These are phyloP conservation scores for Baorangia bicolor DNA, from an alignment of 768 basidiomycete genomes.

Conservation along the genomic window DNA sequence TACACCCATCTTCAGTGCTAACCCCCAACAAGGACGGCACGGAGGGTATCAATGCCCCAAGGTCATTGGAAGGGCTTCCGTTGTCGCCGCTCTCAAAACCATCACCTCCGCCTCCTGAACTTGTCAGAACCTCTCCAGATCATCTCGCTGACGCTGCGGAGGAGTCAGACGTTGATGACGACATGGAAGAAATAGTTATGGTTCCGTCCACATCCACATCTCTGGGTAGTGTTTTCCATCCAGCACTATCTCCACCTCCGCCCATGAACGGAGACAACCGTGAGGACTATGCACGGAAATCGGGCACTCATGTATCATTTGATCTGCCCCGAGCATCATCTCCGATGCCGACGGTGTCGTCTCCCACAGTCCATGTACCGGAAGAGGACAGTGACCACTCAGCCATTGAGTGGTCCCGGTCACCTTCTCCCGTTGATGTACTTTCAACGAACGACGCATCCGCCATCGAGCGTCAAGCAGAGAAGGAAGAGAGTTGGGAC, in stretches of 20 bases:
- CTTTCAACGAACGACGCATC: constrained; percentile 3
- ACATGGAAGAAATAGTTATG: constrained; percentile 39
- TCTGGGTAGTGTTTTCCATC: not conserved
- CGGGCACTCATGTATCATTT: not conserved
- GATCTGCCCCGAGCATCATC: constrained; percentile 5
- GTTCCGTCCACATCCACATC: not conserved
- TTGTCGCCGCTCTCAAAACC: not conserved
- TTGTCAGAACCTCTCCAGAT: not conserved
- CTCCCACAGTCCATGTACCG: not conserved
- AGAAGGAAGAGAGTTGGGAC: constrained; percentile 60
- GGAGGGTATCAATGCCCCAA: not conserved
- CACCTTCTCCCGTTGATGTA: constrained; percentile 34
- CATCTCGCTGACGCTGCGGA: not conserved
- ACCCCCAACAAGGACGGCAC: not conserved
- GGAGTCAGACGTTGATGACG: constrained; percentile 32
- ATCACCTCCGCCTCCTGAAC: not conserved
- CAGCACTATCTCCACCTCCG: constrained; percentile 14
- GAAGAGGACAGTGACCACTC: constrained; percentile 28
- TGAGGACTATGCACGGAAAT: constrained; percentile 1
- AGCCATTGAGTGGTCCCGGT: constrained; percentile 38
- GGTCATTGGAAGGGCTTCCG: constrained; percentile 6
- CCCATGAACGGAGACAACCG: constrained; percentile 14
- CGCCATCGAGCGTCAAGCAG: constrained; percentile 22
- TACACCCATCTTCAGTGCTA: not conserved
- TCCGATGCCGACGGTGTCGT: constrained; percentile 10